These are phyloP conservation scores for Pythium insidiosum DNA, from an alignment of 352 stramenopile genomes.

Conservation along the genomic window DNA sequence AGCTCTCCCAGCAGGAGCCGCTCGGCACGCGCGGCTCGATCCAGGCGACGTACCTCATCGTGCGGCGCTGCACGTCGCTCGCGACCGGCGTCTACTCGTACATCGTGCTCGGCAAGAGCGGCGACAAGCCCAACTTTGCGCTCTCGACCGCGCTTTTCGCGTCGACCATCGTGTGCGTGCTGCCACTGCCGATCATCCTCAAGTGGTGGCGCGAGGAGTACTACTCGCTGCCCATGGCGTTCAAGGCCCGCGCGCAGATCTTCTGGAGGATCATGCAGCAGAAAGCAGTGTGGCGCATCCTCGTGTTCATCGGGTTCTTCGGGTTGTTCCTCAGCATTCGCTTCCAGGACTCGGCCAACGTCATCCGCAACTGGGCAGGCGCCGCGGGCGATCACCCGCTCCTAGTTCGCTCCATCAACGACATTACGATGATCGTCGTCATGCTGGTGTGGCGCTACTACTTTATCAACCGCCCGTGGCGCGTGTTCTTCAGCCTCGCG, in stretches of 20 bases:
- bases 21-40: slow-evolving; percentile 1
- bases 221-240: slow-evolving; percentile 2
- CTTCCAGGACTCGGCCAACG: slow-evolving; percentile 26
- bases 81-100: slow-evolving; percentile 2
- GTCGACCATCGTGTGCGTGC: neutral
- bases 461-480: slow-evolving; percentile 18
- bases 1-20: slow-evolving; percentile 5
- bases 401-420: slow-evolving; percentile 8
- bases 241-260: neutral
- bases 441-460: slow-evolving; percentile 9
- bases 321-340: slow-evolving; percentile 23
- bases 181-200: slow-evolving; percentile 4
- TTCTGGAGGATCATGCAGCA: slow-evolving; percentile 7
- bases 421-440: slow-evolving; percentile 6
- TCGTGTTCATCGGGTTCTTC: slow-evolving; percentile 11
- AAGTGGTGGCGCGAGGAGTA: slow-evolving; percentile 2
- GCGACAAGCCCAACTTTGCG: neutral
- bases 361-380: slow-evolving; percentile 31
- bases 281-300: slow-evolving; percentile 4
- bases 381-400: slow-evolving; percentile 33
- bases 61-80: neutral
- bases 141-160: neutral
- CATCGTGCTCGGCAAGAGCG: neutral
- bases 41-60: slow-evolving; percentile 5
- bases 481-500: slow-evolving; percentile 7